Base-by-base conservation (phyloP, 768 basidiomycete genomes). In the Lactarius deliciosus region DNA sequence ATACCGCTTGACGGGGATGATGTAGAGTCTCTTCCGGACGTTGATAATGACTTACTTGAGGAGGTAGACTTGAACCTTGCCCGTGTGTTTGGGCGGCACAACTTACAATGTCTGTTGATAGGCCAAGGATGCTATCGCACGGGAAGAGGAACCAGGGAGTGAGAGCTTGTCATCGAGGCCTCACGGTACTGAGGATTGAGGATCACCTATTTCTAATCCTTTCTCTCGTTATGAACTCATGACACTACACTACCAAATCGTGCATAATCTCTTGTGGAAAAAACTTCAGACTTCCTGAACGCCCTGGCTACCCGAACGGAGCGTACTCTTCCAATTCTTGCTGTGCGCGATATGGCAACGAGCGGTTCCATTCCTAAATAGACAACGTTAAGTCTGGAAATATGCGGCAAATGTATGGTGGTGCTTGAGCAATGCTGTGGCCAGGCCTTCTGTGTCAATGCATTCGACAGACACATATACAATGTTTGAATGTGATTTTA, bases 1-100 rank as follows among this genome's bases (percentile, higher is more conserved):
- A 73, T 83, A 1, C 86, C 91, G 0, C 80, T 77, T 74, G 77
- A 81, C 30, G 85, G 83, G 6, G 86, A 88, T 45, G 68, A 73
- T 7, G 73, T 77, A 20, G 91, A 92, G 74, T 77, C 77, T 10
- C 76, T 92, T 36, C 91, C 91, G 1, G 80, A 82, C 16, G 83
- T 91, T 28, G 84, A 85, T 32, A 74, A 75, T 16, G 89, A 90
- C 74, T 72, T 91, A 20, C 72, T 91, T 30, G 69, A 75, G 10
- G 80, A 86, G 81, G 90, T 86, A 61, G 50, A 77, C 66, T 47
- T 20, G 18, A 53, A 50, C 5, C 40, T 55, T 43, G 18, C 15
- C 3, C 50, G n/a, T 10, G 1, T 30, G 57, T 20, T 30, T 15
- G n/a, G 6, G 47, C 22, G 8, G 55, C 5, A 34, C 43, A 58